phyloP scores from a whole-genome alignment of 768 basidiomycete genomes.

The Kwoniella botswanensis region DNA sequence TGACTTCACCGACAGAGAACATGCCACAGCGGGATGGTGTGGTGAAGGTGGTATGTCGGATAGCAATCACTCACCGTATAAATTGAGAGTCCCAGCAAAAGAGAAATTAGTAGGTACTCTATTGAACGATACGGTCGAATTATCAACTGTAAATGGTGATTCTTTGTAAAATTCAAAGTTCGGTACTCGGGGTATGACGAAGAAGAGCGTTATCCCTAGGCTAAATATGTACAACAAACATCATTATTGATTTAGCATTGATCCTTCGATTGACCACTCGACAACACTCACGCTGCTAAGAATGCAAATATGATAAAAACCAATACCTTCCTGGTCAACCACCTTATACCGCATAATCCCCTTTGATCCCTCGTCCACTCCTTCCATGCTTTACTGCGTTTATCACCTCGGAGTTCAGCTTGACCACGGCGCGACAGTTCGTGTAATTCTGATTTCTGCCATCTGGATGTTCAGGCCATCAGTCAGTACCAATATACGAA shows the following conservation, averaged over 20 bases:
- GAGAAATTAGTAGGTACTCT: constrained; percentile 85
- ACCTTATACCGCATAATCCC: constrained; percentile 74
- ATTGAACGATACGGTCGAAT: constrained; percentile 65
- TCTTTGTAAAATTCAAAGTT: constrained; percentile 67
- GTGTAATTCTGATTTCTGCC: constrained; percentile 77
- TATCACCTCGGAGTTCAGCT: constrained; percentile 63
- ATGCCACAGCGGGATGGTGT: neutral
- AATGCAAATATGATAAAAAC: constrained; percentile 66
- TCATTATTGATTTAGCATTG: too few species aligned
- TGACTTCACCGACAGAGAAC: neutral
- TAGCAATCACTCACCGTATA: constrained; percentile 62
- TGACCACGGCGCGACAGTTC: constrained; percentile 75
- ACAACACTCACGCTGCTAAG: constrained; percentile 65
- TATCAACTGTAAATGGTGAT: constrained; percentile 65
- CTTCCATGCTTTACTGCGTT: constrained; percentile 68
- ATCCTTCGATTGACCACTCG: too few species aligned
- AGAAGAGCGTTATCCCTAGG: constrained; percentile 71
- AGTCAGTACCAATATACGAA: neutral
- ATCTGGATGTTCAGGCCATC: constrained; percentile 57
- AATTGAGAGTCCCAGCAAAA: constrained; percentile 75
- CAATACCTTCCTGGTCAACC: constrained; percentile 73
- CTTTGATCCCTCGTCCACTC: constrained; percentile 78
- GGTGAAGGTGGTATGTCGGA: neutral
- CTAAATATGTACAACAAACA: constrained; percentile 59
- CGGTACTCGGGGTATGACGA: constrained; percentile 84